Conservation (phyloP, 2,329 filamentous ascomycete genomes). For the Diaporthe citri region DNA sequence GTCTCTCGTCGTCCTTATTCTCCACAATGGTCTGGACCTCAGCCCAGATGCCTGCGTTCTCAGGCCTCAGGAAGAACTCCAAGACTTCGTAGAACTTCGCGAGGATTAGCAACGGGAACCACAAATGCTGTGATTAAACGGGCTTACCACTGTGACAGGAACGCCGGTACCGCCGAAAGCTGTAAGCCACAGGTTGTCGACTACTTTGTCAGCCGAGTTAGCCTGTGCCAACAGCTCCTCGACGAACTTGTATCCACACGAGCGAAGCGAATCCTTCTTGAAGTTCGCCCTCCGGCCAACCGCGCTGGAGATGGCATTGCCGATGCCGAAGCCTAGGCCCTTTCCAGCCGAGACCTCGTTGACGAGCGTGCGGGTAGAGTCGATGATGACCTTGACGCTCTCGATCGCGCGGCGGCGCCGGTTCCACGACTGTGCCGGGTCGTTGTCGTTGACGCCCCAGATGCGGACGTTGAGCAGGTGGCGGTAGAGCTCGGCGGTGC, state of each 20-base stretch:
- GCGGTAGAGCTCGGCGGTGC: constrained; percentile 56
- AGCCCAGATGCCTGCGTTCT: constrained; percentile 50
- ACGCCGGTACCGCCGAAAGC: constrained; percentile 57
- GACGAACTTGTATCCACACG: constrained; percentile 54
- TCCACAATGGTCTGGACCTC: constrained; percentile 56
- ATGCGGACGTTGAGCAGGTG: constrained; percentile 58
- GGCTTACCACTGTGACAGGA: constrained; percentile 53
- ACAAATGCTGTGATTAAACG: accelerated
- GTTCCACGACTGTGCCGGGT: constrained; percentile 60
- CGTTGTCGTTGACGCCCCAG: constrained; percentile 62
- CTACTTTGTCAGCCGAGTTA: constrained; percentile 41
- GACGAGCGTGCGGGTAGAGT: constrained; percentile 55
- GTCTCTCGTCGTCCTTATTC: constrained; percentile 48
- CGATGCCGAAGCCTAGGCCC: background rate
- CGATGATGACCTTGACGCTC: constrained; percentile 51
- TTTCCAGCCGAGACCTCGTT: constrained; percentile 48
- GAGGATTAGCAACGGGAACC: background rate
- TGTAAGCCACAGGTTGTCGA: constrained; percentile 54
- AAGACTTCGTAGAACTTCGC: constrained; percentile 1
- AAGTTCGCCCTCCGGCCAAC: constrained; percentile 46
- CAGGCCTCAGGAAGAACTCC: constrained; percentile 17
- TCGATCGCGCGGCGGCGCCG: constrained; percentile 58
- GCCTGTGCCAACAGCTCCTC: constrained; percentile 51
- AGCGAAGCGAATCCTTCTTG: constrained; percentile 53
- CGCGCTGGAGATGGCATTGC: constrained; percentile 35